phyloP scores from a whole-genome alignment of 257 asterid species.

The Knoxia roxburghii region DNA sequence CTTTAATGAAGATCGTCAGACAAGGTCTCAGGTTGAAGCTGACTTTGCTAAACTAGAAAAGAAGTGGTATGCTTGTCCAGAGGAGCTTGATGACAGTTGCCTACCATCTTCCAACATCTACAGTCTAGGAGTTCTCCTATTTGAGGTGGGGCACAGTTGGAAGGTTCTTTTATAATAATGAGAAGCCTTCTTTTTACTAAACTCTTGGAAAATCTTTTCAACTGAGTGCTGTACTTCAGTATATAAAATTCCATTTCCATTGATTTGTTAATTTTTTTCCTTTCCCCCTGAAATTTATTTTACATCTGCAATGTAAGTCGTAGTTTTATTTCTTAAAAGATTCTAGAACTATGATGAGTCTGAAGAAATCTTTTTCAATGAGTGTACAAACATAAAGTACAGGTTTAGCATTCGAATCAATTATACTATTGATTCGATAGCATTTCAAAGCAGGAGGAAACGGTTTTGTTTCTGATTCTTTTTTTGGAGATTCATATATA shows the following conservation, averaged over 20 bases:
- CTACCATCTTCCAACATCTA: constrained; percentile 68
- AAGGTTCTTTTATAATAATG: constrained; percentile 1
- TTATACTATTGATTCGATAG: neutral
- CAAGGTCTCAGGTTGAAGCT: constrained; percentile 16
- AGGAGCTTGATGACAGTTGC: constrained; percentile 38
- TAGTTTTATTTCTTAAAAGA: neutral
- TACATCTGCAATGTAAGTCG: neutral
- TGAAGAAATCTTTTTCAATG: neutral
- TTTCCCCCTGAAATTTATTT: too few species aligned
- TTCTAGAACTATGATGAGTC: neutral
- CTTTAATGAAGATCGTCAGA: constrained; percentile 24
- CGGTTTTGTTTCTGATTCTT: neutral
- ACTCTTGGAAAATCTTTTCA: neutral
- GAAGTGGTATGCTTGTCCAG: constrained; percentile 86
- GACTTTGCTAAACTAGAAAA: constrained; percentile 43
- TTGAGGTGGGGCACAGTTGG: constrained; percentile 58
- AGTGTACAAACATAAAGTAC: neutral
- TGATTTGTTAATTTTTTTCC: neutral
- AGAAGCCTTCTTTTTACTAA: neutral
- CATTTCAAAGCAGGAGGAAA: neutral
- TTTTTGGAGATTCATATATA: neutral
- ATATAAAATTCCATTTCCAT: neutral
- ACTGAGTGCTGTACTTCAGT: neutral
- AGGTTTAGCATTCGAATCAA: neutral
- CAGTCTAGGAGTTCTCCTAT: constrained; percentile 76